phyloP scores from a whole-genome alignment of 1,139 yeast genomes.

The Yamadazyma sp. region DNA sequence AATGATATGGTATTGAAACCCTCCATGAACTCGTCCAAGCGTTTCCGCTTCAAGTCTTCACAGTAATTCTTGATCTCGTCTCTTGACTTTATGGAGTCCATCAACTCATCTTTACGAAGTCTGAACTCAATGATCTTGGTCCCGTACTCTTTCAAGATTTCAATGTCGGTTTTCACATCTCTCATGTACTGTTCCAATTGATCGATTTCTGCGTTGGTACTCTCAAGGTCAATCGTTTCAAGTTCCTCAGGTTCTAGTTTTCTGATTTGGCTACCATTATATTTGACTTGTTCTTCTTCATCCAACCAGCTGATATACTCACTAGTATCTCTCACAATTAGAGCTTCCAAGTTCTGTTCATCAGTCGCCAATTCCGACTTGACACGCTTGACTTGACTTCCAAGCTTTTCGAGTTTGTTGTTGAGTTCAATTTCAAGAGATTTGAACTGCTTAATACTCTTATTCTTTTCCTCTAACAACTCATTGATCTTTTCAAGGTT shows the following conservation, averaged over 20 bases:
- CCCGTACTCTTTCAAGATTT: conserved; percentile 76
- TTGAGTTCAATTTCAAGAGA: conserved; percentile 71
- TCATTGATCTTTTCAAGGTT: conserved; percentile 40
- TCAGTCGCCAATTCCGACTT: conserved; percentile 36
- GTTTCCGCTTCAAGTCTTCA: conserved; percentile 69
- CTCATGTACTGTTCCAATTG: conserved; percentile 58
- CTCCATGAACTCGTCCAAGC: conserved; percentile 88
- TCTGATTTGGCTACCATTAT: conserved; percentile 38
- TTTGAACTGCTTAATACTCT: conserved; percentile 58
- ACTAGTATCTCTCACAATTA: conserved; percentile 54
- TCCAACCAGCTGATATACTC: conserved; percentile 52
- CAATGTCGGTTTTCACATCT: conserved; percentile 66
- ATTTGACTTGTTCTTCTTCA: conserved; percentile 34
- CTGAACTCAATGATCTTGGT: conserved; percentile 63
- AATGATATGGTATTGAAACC: conserved; percentile 87
- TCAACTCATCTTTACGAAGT: conserved; percentile 63
- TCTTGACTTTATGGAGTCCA: conserved; percentile 63
- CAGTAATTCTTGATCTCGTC: conserved; percentile 63
- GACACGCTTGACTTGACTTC: conserved; percentile 42
- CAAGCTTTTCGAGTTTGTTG: conserved; percentile 63
- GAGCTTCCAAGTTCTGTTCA: conserved; percentile 35
- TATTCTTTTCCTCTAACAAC: conserved; percentile 50
- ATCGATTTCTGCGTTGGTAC: conserved; percentile 52
- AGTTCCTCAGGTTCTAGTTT: conserved; percentile 56
- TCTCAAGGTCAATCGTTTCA: conserved; percentile 47